A percentile compares a stretch with the other conserved stretches of the same genome.
phyloP scores from a whole-genome alignment of 441 rosid genomes.

The Bocquillonia castaneifolia region DNA sequence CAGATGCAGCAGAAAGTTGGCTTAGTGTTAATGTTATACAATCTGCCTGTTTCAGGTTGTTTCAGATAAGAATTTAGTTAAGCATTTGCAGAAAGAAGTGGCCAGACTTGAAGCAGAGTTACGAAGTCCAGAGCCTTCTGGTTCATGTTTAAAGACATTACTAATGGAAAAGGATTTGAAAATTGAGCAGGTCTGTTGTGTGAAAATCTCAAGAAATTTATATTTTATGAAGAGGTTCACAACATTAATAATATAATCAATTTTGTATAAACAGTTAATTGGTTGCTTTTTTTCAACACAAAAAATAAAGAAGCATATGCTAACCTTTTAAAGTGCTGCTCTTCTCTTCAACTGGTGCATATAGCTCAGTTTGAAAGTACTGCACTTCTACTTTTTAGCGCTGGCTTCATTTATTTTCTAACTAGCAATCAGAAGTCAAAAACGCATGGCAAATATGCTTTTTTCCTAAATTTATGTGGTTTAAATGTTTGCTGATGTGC shows the following conservation, averaged over 20 bases:
- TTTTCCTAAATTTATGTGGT: constrained; percentile 1
- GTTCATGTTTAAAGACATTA: constrained; percentile 52
- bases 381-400: too few relatives aligned
- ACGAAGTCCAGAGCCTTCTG: constrained; percentile 65
- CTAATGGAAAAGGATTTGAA: constrained; percentile 62
- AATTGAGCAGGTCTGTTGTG: constrained; percentile 56
- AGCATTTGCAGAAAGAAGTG: constrained; percentile 81
- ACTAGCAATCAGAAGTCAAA: background rate
- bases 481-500: constrained; percentile 19
- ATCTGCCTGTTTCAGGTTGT: constrained; percentile 49
- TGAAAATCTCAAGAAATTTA: too few relatives aligned
- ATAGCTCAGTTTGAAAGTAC: background rate
- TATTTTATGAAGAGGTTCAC: too few relatives aligned
- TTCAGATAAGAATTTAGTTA: constrained; percentile 65
- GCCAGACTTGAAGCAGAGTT: constrained; percentile 91
- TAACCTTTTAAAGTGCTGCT: background rate
- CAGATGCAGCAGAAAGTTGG: background rate
- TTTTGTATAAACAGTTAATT: too few relatives aligned
- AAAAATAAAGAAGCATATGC: background rate
- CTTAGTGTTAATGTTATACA: background rate
- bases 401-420: background rate
- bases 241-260: too few relatives aligned
- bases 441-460: background rate
- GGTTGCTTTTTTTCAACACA: too few relatives aligned
- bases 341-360: background rate